Conservation (phyloP, 2,329 filamentous ascomycete species). For the Plenodomus lindquistii region DNA sequence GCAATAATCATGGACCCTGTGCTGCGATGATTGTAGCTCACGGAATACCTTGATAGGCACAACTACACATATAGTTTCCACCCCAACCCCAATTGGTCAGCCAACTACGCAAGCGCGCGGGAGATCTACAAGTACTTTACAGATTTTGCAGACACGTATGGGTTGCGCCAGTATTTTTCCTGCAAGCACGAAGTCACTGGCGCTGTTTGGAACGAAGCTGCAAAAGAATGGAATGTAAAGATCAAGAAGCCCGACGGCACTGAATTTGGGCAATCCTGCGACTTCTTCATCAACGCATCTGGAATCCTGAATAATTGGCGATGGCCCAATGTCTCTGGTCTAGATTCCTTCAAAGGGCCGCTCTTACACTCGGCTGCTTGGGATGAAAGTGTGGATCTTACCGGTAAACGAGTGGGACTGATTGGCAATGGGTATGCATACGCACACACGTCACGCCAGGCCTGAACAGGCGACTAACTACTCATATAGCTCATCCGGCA, state of each 20-base stretch:
- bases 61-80: conserved; percentile 58
- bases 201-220: conserved; percentile 44
- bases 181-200: conserved; percentile 37
- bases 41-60: conserved; percentile 28
- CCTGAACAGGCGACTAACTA: no score
- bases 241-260: conserved; percentile 36
- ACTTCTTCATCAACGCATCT: conserved; percentile 54
- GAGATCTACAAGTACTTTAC: conserved; percentile 52
- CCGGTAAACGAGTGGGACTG: conserved; percentile 55
- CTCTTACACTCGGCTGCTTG: conserved; percentile 62
- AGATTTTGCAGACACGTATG: conserved; percentile 47
- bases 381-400: conserved; percentile 55
- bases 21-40: no score
- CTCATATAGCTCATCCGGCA: conserved; percentile 54
- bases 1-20: no score
- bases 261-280: conserved; percentile 47
- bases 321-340: conserved; percentile 58
- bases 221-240: conserved; percentile 43
- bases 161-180: conserved; percentile 43
- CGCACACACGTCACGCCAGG: no score
- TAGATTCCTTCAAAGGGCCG: conserved; percentile 56
- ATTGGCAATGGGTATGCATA: conserved; percentile 53
- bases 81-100: conserved; percentile 50
- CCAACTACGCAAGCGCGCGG: conserved; percentile 48
- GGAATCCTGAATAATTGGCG: conserved; percentile 58